Evolutionary conservation across 306 rosid species (phyloP).

Genomic region (Acmispon strigosus): DNA sequence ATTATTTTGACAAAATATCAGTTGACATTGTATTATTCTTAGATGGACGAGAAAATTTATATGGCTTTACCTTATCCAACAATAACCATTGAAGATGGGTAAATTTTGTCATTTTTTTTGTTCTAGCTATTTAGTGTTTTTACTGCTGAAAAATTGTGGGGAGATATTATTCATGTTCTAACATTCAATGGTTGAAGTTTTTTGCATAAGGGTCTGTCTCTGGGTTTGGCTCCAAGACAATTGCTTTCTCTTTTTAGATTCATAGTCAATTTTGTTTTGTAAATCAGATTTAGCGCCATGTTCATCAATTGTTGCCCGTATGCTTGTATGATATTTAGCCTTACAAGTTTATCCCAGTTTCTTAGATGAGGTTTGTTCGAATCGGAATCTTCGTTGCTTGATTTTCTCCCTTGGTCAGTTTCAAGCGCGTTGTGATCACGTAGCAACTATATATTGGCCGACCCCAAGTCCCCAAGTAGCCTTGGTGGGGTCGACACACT

Average conservation of each 20-base stretch:
- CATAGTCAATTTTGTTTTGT: constrained; percentile 29
- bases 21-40: background rate
- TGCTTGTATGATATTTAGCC: constrained; percentile 22
- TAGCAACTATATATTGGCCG: no score
- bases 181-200: constrained; percentile 10
- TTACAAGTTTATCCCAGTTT: constrained; percentile 14
- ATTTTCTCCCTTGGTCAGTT: no score
- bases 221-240: background rate
- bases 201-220: constrained; percentile 13
- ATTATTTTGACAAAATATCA: constrained; percentile 24
- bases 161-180: background rate
- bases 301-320: constrained; percentile 15
- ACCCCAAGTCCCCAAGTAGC: no score
- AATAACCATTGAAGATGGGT: background rate
- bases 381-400: no score
- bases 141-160: background rate
- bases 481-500: no score
- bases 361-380: background rate
- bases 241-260: constrained; percentile 12
- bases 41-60: background rate
- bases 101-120: constrained; percentile 16
- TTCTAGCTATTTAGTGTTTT: constrained; percentile 5
- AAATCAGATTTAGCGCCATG: constrained; percentile 16
- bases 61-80: background rate
- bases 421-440: no score